Percentiles rank a stretch among this genome's conserved stretches.
phyloP scores from a whole-genome alignment of 495 filamentous ascomycete genomes.

The Aspergillus funiculosus region DNA sequence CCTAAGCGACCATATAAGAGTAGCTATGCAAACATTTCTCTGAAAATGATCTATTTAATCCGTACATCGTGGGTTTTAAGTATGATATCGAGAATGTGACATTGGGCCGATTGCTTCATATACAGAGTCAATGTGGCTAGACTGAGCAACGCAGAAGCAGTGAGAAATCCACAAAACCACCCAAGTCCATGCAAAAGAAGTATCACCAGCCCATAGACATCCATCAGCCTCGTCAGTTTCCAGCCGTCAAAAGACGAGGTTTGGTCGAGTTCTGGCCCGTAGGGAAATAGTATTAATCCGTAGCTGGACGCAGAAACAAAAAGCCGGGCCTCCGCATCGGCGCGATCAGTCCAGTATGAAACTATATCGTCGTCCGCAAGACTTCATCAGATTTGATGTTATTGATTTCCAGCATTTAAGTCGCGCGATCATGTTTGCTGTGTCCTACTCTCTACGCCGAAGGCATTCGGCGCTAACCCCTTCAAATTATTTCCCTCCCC shows the following conservation, averaged over 20 bases:
- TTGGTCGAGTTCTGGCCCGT: slow-evolving; percentile 27
- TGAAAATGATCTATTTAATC: no score
- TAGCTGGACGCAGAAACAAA: slow-evolving; percentile 46
- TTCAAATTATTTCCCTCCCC: slow-evolving; percentile 35
- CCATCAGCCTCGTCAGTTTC: neutral
- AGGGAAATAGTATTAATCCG: slow-evolving; percentile 50
- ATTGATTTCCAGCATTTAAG: slow-evolving; percentile 14
- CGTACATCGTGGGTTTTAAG: no score
- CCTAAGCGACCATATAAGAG: no score
- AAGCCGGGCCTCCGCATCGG: slow-evolving; percentile 39
- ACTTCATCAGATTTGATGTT: slow-evolving; percentile 11
- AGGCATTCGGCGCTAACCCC: slow-evolving; percentile 38
- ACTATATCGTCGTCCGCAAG: slow-evolving; percentile 25
- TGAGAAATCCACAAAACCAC: neutral
- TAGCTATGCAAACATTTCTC: no score
- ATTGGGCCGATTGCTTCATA: slow-evolving; percentile 13
- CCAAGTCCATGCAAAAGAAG: neutral
- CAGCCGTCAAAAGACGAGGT: slow-evolving; percentile 1
- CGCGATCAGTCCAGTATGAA: slow-evolving; percentile 36
- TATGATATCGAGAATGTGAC: neutral
- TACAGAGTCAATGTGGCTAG: slow-evolving; percentile 3
- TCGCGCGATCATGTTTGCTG: slow-evolving; percentile 33
- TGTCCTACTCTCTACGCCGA: slow-evolving; percentile 32
- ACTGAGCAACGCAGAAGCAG: neutral
- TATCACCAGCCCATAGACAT: neutral